phyloP scores from a whole-genome alignment of 768 basidiomycete species.

The Tylopilus rubrobrunneus region DNA sequence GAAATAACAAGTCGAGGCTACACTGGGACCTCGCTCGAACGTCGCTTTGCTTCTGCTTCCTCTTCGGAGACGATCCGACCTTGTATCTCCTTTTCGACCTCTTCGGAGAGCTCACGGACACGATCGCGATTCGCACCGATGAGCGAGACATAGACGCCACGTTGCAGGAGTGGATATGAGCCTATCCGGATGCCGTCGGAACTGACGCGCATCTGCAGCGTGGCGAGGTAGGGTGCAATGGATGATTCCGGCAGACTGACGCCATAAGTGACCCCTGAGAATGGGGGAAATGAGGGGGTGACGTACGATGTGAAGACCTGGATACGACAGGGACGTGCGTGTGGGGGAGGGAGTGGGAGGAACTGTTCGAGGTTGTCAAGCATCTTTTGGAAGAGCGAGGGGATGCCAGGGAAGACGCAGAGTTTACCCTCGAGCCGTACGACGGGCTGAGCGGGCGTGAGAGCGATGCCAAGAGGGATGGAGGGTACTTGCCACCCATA shows the following conservation, averaged over 20 bases:
- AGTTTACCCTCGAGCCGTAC: constrained; percentile 82
- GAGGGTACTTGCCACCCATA: constrained; percentile 74
- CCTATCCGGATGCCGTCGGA: constrained; percentile 79
- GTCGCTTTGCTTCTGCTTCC: constrained; percentile 54
- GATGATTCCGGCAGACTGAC: constrained; percentile 69
- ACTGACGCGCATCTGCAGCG: constrained; percentile 68
- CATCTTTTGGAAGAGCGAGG: constrained; percentile 79
- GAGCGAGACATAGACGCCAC: constrained; percentile 63
- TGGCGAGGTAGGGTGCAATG: constrained; percentile 80
- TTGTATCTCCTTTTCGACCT: constrained; percentile 56
- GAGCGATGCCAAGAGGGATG: not conserved
- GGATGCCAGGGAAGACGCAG: constrained; percentile 91
- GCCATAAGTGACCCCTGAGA: not conserved
- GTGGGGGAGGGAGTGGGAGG: constrained; percentile 73
- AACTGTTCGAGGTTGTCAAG: constrained; percentile 68
- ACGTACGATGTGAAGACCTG: constrained; percentile 80
- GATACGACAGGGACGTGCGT: constrained; percentile 70
- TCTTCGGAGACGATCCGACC: constrained; percentile 63
- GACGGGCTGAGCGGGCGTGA: constrained; percentile 56
- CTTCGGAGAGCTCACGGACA: constrained; percentile 53
- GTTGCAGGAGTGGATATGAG: constrained; percentile 60
- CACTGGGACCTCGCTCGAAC: constrained; percentile 14
- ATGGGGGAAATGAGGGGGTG: not conserved
- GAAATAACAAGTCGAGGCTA: not conserved
- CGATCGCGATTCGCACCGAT: constrained; percentile 47